Percentiles rank a stretch among this genome's conserved stretches.
Conservation (phyloP, 202 grass and related monocot species). For the Panicum virgatum region DNA sequence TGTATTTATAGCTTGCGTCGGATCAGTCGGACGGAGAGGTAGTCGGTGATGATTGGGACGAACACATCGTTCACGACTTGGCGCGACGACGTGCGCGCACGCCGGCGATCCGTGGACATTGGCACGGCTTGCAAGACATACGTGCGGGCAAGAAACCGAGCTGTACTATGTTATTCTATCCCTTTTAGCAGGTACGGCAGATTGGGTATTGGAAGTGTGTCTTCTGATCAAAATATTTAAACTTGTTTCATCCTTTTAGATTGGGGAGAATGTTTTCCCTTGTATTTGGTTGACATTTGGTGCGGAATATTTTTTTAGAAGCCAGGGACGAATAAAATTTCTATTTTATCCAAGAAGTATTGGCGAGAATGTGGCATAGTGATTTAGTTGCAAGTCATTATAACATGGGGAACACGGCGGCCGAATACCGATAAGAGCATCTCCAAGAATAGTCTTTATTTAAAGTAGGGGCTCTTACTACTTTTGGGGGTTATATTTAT, state of each 20-base stretch:
- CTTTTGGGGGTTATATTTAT: too few relatives aligned
- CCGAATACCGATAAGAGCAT: too few relatives aligned
- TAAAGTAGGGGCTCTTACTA: too few relatives aligned
- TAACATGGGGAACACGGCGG: not conserved
- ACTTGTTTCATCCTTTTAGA: not conserved
- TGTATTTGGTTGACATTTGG: not conserved
- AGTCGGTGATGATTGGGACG: conserved; percentile 23
- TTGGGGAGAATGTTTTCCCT: not conserved
- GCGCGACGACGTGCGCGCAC: conserved; percentile 44
- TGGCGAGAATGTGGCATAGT: not conserved
- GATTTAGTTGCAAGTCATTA: not conserved
- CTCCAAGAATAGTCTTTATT: too few relatives aligned
- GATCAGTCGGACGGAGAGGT: not conserved
- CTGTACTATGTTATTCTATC: conserved; percentile 46
- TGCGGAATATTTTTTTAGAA: not conserved
- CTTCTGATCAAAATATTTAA: not conserved
- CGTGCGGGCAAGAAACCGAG: conserved; percentile 48
- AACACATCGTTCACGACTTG: conserved; percentile 22
- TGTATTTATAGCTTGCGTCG: conserved; percentile 31
- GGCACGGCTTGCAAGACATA: conserved; percentile 17
- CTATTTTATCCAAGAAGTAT: not conserved
- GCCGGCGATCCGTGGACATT: conserved; percentile 19
- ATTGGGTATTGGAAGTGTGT: conserved; percentile 1
- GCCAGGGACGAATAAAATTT: not conserved
- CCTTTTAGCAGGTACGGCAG: conserved; percentile 29